Percentiles rank a stretch among this genome's conserved stretches.
Conservation (phyloP, 1,284 basidiomycete genomes). For the Sanghuangporus weigelae region DNA sequence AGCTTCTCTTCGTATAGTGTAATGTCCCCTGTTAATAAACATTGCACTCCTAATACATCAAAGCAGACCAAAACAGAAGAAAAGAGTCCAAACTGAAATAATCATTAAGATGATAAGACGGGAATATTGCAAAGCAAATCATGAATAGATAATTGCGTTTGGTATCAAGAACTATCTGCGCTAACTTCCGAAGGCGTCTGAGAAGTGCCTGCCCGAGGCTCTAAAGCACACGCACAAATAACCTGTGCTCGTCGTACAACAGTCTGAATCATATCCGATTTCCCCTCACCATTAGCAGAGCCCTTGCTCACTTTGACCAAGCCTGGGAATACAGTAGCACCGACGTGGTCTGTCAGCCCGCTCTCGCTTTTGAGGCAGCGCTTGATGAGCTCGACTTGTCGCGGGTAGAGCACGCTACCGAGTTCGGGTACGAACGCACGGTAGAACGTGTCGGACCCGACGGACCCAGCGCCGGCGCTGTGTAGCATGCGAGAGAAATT, state of each 20-base stretch:
- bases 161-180: slow-evolving; percentile 1
- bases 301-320: slow-evolving; percentile 69
- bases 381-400: slow-evolving; percentile 74
- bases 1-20: slow-evolving; percentile 41
- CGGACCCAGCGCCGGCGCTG: slow-evolving; percentile 53
- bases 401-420: slow-evolving; percentile 56
- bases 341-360: slow-evolving; percentile 65
- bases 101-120: background rate
- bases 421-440: slow-evolving; percentile 77
- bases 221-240: slow-evolving; percentile 74
- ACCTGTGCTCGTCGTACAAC: slow-evolving; percentile 79
- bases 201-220: slow-evolving; percentile 14
- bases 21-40: slow-evolving; percentile 15
- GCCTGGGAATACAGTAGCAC: slow-evolving; percentile 77
- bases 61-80: background rate
- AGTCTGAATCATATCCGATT: slow-evolving; percentile 52
- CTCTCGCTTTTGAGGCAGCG: slow-evolving; percentile 68
- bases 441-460: slow-evolving; percentile 65
- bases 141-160: background rate
- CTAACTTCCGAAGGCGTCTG: slow-evolving; percentile 3
- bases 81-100: background rate
- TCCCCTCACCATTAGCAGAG: slow-evolving; percentile 29
- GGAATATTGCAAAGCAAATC: background rate
- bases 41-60: background rate
- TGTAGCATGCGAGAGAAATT: slow-evolving; percentile 80